phyloP scores from a whole-genome alignment of 495 filamentous ascomycete species.

The Penicillium goetzii region DNA sequence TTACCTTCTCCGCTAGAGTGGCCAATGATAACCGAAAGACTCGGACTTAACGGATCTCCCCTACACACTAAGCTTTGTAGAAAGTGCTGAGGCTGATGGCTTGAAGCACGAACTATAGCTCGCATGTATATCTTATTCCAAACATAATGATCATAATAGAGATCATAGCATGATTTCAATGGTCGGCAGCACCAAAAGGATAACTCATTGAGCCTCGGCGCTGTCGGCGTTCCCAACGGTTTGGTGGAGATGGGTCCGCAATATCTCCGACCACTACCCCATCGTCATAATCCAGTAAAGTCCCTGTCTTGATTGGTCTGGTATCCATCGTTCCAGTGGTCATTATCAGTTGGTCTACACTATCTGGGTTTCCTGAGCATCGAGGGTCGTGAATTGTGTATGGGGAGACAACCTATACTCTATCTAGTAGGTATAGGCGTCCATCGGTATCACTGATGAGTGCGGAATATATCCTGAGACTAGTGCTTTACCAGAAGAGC shows the following conservation, averaged over 20 bases:
- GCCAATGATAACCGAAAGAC: constrained; percentile 18
- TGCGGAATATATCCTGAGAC: too few species aligned
- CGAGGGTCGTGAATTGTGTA: too few species aligned
- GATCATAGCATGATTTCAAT: background rate
- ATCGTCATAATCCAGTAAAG: background rate
- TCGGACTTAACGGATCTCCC: constrained; percentile 3
- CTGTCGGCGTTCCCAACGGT: constrained; percentile 6
- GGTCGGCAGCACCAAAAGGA: background rate
- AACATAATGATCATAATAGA: background rate
- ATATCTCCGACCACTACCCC: background rate
- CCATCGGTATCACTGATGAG: too few species aligned
- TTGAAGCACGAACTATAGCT: background rate
- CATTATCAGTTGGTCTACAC: background rate
- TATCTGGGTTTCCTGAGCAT: background rate
- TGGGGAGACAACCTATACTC: too few species aligned
- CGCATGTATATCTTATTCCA: background rate
- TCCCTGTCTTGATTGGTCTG: background rate
- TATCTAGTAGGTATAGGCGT: too few species aligned
- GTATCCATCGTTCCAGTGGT: background rate
- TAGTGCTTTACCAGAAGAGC: too few species aligned
- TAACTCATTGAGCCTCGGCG: constrained; percentile 2
- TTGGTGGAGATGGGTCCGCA: background rate
- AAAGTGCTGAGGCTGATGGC: background rate
- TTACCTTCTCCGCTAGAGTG: background rate
- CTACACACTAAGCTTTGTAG: background rate